phyloP scores from a whole-genome alignment of 2,329 filamentous ascomycete genomes.

The Aspergillus niger region DNA sequence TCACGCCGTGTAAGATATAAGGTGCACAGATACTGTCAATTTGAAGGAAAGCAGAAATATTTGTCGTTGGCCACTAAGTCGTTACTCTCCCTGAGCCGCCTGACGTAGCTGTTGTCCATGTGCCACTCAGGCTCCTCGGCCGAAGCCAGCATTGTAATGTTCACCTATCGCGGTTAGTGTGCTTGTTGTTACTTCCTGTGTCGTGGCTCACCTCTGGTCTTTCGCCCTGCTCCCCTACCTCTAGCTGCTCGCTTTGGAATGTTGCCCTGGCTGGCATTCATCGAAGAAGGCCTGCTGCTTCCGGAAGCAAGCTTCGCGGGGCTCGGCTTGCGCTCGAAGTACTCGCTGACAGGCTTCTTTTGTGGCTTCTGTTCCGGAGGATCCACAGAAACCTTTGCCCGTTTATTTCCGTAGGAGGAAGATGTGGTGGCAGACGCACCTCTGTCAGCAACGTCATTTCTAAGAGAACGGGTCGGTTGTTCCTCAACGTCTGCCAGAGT shows the following conservation, averaged over 20 bases:
- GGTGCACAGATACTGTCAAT: background rate
- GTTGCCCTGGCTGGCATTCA: constrained; percentile 12
- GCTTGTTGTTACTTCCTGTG: background rate
- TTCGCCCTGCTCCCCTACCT: constrained; percentile 18
- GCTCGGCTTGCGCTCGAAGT: constrained; percentile 30
- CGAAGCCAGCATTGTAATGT: constrained; percentile 36
- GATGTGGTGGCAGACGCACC: background rate
- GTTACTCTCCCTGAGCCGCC: background rate
- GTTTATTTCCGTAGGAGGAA: constrained; percentile 13
- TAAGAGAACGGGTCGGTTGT: constrained; percentile 2
- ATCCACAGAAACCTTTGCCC: constrained; percentile 12
- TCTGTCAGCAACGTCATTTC: background rate
- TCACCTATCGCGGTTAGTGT: constrained; percentile 29
- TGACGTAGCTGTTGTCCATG: background rate
- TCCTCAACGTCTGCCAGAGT: background rate
- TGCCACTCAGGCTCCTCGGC: constrained; percentile 14
- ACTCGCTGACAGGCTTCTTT: constrained; percentile 21
- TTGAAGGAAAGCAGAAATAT: background rate
- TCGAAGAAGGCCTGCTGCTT: constrained; percentile 25
- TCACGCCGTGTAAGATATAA: background rate
- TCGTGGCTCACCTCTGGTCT: constrained; percentile 30
- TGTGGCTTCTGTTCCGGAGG: constrained; percentile 12
- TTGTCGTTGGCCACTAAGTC: background rate
- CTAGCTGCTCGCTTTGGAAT: constrained; percentile 15
- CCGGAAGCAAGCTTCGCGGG: constrained; percentile 33